These are phyloP conservation scores for Fusarium transvaalense DNA, from an alignment of 2,329 filamentous ascomycete species.

Conservation along the genomic window DNA sequence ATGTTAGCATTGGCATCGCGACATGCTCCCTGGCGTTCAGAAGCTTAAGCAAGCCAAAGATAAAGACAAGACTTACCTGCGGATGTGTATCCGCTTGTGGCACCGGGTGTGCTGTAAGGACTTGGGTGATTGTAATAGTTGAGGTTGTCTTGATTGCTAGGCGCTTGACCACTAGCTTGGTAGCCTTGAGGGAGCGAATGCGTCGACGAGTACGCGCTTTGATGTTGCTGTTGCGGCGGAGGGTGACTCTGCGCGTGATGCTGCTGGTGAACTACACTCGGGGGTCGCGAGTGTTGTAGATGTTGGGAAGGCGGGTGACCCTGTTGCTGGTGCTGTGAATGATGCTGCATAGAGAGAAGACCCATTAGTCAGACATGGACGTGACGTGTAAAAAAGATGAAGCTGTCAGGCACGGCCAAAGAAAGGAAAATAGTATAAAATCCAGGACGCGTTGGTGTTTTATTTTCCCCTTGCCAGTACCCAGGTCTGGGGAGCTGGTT, in stretches of 20 bases:
- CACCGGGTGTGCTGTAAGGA: constrained; percentile 85
- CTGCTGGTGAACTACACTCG: constrained; percentile 80
- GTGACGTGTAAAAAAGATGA: constrained; percentile 47
- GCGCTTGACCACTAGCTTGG: constrained; percentile 72
- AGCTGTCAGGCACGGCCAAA: constrained; percentile 49
- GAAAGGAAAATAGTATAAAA: constrained; percentile 56
- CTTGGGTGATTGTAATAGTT: constrained; percentile 84
- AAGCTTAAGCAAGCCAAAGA: constrained; percentile 3
- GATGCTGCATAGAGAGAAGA: constrained; percentile 77
- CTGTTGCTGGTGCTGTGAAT: constrained; percentile 79
- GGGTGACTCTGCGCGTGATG: constrained; percentile 75
- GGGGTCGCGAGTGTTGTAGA: constrained; percentile 77
- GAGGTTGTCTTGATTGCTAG: constrained; percentile 73
- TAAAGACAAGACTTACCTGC: constrained; percentile 74
- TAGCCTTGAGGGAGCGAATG: constrained; percentile 77
- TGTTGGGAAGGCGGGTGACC: constrained; percentile 76
- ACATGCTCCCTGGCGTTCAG: constrained; percentile 6
- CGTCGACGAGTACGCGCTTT: constrained; percentile 75
- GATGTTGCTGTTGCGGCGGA: constrained; percentile 70
- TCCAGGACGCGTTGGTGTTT: constrained; percentile 63
- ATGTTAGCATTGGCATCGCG: constrained; percentile 38
- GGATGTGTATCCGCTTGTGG: constrained; percentile 86
- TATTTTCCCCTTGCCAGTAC: constrained; percentile 62
- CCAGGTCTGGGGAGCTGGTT: constrained; percentile 60
- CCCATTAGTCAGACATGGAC: constrained; percentile 66